phyloP scores from a whole-genome alignment of 805 yeast genomes.

The Debaryomyces castellii region DNA sequence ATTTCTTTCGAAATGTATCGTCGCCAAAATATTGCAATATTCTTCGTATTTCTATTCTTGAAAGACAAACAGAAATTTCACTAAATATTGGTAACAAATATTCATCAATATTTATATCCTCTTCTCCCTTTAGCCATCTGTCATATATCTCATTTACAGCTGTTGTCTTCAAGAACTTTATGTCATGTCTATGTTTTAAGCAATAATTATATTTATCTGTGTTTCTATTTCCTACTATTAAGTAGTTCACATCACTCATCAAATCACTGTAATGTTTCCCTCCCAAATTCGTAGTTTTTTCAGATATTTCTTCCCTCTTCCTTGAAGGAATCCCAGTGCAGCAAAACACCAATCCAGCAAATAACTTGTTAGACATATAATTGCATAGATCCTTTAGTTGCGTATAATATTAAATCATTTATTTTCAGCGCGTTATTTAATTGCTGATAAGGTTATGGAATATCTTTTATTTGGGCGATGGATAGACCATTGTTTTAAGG shows the following conservation, averaged over 20 bases:
- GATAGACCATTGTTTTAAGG: too few species aligned
- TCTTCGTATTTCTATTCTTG: conserved; percentile 26
- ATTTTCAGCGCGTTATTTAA: not conserved
- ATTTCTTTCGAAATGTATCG: conserved; percentile 19
- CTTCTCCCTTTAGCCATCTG: conserved; percentile 55
- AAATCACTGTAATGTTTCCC: conserved; percentile 57
- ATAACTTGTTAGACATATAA: conserved; percentile 27
- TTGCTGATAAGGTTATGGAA: not conserved
- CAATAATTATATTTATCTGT: conserved; percentile 58
- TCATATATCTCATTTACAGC: conserved; percentile 45
- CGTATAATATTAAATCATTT: not conserved
- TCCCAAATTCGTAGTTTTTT: conserved; percentile 54
- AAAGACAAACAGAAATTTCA: conserved; percentile 45
- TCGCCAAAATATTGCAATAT: conserved; percentile 9
- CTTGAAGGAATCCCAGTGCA: conserved; percentile 51
- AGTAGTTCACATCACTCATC: conserved; percentile 57
- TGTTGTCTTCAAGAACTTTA: conserved; percentile 51
- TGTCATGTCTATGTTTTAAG: conserved; percentile 52
- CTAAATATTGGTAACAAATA: conserved; percentile 44
- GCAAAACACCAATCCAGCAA: conserved; percentile 52
- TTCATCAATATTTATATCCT: conserved; percentile 27
- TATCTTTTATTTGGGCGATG: not conserved
- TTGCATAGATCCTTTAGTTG: conserved; percentile 1
- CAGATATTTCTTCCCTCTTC: conserved; percentile 42
- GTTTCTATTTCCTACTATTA: conserved; percentile 57